Conservation (phyloP, 2,329 filamentous ascomycete genomes). For the Mycosphaerella sp. region DNA sequence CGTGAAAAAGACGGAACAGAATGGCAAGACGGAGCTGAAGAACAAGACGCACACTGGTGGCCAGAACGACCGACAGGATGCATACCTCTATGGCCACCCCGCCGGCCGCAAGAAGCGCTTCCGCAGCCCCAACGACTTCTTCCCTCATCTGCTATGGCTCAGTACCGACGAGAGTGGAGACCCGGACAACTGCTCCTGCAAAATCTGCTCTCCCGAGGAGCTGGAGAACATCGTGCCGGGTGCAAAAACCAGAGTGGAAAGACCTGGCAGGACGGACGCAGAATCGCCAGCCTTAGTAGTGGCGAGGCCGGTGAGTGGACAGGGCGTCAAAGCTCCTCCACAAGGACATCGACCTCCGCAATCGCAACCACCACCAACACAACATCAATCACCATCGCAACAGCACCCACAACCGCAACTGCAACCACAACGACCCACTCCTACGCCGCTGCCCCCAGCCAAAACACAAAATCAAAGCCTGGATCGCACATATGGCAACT, state of each 20-base stretch:
- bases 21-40: constrained; percentile 40
- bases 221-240: constrained; percentile 37
- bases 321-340: constrained; percentile 17
- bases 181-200: constrained; percentile 51
- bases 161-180: constrained; percentile 48
- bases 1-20: constrained; percentile 45
- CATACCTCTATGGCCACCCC: constrained; percentile 56
- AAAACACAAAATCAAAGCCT: constrained; percentile 44
- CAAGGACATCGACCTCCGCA: constrained; percentile 5
- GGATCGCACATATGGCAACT: constrained; percentile 44
- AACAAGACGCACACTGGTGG: constrained; percentile 46
- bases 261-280: constrained; percentile 18
- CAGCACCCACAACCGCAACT: constrained; percentile 13
- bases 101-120: constrained; percentile 52
- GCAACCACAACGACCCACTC: constrained; percentile 27
- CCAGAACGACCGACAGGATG: constrained; percentile 51
- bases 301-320: constrained; percentile 12
- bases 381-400: not conserved
- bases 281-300: constrained; percentile 1
- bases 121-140: constrained; percentile 54
- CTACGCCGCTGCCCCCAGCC: constrained; percentile 37
- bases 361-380: constrained; percentile 1
- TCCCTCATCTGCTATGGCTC: constrained; percentile 54
- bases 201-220: constrained; percentile 51
- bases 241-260: constrained; percentile 18